Percentiles rank a stretch among this genome's conserved stretches.
Conservation (phyloP, 1,284 basidiomycete genomes). For the Apiotrichum laibachii region DNA sequence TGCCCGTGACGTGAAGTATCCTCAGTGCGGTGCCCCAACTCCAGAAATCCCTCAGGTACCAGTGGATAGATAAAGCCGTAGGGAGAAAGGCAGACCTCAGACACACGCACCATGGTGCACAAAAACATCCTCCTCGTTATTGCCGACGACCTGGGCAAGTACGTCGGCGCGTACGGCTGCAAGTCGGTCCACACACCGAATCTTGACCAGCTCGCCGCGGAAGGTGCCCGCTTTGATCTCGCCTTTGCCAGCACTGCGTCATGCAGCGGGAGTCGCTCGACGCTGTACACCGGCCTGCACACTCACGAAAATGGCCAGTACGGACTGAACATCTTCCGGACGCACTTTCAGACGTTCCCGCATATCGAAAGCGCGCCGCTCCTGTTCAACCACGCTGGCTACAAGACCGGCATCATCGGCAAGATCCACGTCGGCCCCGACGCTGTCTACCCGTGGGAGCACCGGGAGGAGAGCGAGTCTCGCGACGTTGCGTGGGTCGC, state of each 20-base stretch:
- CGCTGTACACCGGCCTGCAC: constrained; percentile 32
- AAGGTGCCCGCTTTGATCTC: constrained; percentile 21
- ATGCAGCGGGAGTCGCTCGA: constrained; percentile 23
- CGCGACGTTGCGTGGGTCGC: constrained; percentile 26
- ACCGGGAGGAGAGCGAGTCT: constrained; percentile 13
- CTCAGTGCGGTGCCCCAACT: too few species aligned
- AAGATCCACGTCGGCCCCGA: constrained; percentile 30
- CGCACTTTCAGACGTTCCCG: constrained; percentile 24
- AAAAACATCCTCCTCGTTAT: constrained; percentile 28
- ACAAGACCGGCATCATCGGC: constrained; percentile 24
- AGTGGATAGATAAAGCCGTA: too few species aligned
- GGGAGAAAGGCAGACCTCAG: too few species aligned
- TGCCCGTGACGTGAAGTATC: too few species aligned
- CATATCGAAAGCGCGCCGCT: constrained; percentile 25
- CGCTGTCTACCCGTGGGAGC: constrained; percentile 23
- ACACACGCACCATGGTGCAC: too few species aligned
- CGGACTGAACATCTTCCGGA: constrained; percentile 18
- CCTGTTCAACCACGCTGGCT: constrained; percentile 25
- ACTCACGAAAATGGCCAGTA: constrained; percentile 32
- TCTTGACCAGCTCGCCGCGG: constrained; percentile 24
- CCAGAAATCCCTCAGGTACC: too few species aligned
- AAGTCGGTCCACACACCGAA: constrained; percentile 16
- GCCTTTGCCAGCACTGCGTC: constrained; percentile 30
- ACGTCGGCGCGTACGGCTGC: constrained; percentile 22
- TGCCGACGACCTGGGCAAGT: constrained; percentile 30